Evolutionary conservation across 148 eudicot genomes (phyloP).

Genomic region (Mesembryanthemum crystallinum): DNA sequence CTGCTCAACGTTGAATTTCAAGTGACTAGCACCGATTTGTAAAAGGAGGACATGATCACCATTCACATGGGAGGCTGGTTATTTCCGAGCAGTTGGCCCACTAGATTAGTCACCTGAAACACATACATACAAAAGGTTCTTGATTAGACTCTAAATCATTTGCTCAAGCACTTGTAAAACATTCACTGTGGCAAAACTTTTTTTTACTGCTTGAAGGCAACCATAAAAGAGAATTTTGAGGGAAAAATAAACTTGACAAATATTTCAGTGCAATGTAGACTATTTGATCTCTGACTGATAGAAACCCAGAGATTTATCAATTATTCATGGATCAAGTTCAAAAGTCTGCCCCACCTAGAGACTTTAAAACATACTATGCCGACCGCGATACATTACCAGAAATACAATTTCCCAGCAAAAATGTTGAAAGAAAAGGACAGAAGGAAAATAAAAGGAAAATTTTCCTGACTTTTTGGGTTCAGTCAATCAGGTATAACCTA

Average conservation of each 20-base stretch:
- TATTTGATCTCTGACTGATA: not conserved
- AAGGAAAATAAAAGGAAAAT: too few relatives aligned
- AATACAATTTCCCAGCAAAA: too few relatives aligned
- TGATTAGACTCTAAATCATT: not conserved
- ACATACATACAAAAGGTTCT: slow-evolving; percentile 13
- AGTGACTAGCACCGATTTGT: not conserved
- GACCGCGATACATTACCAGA: too few relatives aligned
- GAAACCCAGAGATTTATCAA: not conserved
- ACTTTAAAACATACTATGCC: too few relatives aligned
- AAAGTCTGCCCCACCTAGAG: not conserved
- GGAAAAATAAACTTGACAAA: not conserved
- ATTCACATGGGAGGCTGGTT: slow-evolving; percentile 54
- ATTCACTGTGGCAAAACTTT: not conserved
- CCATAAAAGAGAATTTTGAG: too few relatives aligned
- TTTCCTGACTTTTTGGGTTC: too few relatives aligned
- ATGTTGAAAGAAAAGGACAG: too few relatives aligned
- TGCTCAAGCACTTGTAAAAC: not conserved
- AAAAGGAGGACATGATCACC: slow-evolving; percentile 4
- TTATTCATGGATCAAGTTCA: not conserved
- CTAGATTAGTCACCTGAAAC: slow-evolving; percentile 72
- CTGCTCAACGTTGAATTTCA: not conserved
- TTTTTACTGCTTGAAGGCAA: too few relatives aligned
- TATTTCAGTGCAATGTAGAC: not conserved
- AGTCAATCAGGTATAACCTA: too few relatives aligned
- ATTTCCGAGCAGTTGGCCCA: slow-evolving; percentile 62